A percentile compares a stretch with the other conserved stretches of the same genome.
Evolutionary conservation across 495 filamentous ascomycete species (phyloP).

Genomic region (Elaphomyces granulatus): DNA sequence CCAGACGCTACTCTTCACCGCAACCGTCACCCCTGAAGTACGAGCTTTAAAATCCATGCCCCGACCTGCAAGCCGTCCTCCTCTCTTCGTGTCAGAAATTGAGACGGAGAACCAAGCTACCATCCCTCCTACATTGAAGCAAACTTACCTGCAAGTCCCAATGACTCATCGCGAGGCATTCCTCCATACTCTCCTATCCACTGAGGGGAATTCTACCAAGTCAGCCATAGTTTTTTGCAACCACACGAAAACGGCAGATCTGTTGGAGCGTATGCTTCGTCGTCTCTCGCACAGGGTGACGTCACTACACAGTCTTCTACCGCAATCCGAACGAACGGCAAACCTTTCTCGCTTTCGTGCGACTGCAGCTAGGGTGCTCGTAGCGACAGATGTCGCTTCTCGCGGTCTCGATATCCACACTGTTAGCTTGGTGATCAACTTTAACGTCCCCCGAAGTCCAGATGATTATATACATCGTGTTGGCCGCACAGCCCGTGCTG

Average conservation of each 20-base stretch:
- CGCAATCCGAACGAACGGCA: slow-evolving; percentile 65
- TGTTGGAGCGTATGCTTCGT: slow-evolving; percentile 73
- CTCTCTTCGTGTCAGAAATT: slow-evolving; percentile 82
- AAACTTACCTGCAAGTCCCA: slow-evolving; percentile 75
- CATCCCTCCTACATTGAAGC: slow-evolving; percentile 64
- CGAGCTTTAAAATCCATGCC: slow-evolving; percentile 65
- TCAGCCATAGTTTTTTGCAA: slow-evolving; percentile 91
- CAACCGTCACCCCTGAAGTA: slow-evolving; percentile 89
- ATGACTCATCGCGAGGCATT: slow-evolving; percentile 87
- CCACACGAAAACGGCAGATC: slow-evolving; percentile 71
- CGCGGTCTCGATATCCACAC: slow-evolving; percentile 91
- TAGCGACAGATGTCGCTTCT: slow-evolving; percentile 94
- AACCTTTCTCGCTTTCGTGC: slow-evolving; percentile 89
- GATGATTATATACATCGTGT: slow-evolving; percentile 97
- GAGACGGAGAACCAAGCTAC: slow-evolving; percentile 50
- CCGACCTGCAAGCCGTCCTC: slow-evolving; percentile 45
- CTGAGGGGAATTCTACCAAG: slow-evolving; percentile 56
- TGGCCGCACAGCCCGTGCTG: slow-evolving; percentile 87
- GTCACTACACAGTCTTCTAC: slow-evolving; percentile 71
- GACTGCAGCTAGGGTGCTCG: slow-evolving; percentile 73
- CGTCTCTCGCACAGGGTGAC: slow-evolving; percentile 82
- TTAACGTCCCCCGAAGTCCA: slow-evolving; percentile 85
- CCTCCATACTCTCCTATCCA: slow-evolving; percentile 77
- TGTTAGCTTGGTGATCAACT: slow-evolving; percentile 84
- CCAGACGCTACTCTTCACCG: slow-evolving; percentile 92